A percentile compares a stretch with the other conserved stretches of the same genome.
Evolutionary conservation across 2,329 filamentous ascomycete species (phyloP).

Genomic region (Calonectria fujianensis): DNA sequence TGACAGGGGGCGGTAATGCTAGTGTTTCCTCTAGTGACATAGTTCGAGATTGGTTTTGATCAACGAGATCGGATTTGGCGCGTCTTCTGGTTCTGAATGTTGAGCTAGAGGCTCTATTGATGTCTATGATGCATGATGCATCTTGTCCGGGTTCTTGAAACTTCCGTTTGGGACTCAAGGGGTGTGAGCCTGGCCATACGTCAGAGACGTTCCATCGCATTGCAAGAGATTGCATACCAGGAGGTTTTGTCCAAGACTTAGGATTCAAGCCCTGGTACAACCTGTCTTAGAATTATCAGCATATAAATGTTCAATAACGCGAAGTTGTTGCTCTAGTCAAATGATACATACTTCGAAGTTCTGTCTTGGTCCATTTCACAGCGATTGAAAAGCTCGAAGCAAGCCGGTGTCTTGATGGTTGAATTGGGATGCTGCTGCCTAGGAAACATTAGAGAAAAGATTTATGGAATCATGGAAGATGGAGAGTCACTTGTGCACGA

Average conservation of each 20-base stretch:
- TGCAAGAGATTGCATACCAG: constrained; percentile 6
- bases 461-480: not conserved
- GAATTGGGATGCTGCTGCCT: not conserved
- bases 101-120: not conserved
- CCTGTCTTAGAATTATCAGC: constrained; percentile 26
- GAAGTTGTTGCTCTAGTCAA: not conserved
- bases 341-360: constrained; percentile 32
- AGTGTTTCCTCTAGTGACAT: not conserved
- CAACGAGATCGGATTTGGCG: constrained; percentile 31
- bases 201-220: not conserved
- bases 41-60: not conserved
- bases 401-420: not conserved
- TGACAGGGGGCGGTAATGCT: not conserved
- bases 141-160: not conserved
- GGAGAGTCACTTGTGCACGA: not conserved
- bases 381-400: constrained; percentile 5
- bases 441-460: not conserved
- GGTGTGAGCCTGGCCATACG: constrained; percentile 23
- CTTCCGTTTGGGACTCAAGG: constrained; percentile 27
- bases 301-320: not conserved
- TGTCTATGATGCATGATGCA: not conserved
- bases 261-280: constrained; percentile 23
- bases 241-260: constrained; percentile 35
- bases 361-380: constrained; percentile 38
- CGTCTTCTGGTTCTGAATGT: constrained; percentile 6